Evolutionary conservation across 1,284 basidiomycete species (phyloP), one percentile per base, ranked within the genome.

Genomic region (Cystobasidium pallidum): DNA sequence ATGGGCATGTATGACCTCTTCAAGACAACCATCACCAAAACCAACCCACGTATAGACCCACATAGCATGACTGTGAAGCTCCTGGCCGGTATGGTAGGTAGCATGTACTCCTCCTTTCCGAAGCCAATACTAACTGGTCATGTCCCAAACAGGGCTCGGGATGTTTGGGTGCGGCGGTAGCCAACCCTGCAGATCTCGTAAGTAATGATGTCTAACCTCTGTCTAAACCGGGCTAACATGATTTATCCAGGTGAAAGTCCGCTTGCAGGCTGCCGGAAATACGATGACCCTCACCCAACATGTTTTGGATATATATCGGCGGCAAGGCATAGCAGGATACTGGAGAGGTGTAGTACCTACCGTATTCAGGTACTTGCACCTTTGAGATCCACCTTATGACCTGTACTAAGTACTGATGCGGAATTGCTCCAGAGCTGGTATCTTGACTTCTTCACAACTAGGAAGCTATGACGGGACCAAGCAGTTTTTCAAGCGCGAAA

Each of bases 1-100:
- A 78, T 78, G 77, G 77, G 77, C 13, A 66, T 63, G 0, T 78
- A 78, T 72, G 77, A 78, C 51, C 49, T 75, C 13, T 74, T 71
- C 55, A 78, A 78, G 66, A 62, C 58, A 51, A 2, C 61, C 65
- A 45, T 62, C 67, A 75, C 13, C 41, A 59, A 8, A 61, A 43
- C 34, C 2, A 57, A 64, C 67, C 13, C 75, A 72, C 49, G 73
- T 68, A 39, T 26, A 67, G 47, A 72, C 24, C 54, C 45, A 30
- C 68, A 76, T 28, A 73, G 72, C 7, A 75, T 78, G n/a, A 71
- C 70, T 3, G 73, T 75, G 1, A 78, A 78, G 61, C 55, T 78
- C 0, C 62, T 62, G 19, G 73, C 71, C 0, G 77, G 75, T 0
- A 71, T 77, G 72, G 72, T 64, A 49, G 24, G 72, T 47, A 24